A percentile compares a stretch with the other conserved stretches of the same genome.
These are phyloP conservation scores for Exophiala sp. DNA, from an alignment of 2,329 filamentous ascomycete species.

Conservation along the genomic window DNA sequence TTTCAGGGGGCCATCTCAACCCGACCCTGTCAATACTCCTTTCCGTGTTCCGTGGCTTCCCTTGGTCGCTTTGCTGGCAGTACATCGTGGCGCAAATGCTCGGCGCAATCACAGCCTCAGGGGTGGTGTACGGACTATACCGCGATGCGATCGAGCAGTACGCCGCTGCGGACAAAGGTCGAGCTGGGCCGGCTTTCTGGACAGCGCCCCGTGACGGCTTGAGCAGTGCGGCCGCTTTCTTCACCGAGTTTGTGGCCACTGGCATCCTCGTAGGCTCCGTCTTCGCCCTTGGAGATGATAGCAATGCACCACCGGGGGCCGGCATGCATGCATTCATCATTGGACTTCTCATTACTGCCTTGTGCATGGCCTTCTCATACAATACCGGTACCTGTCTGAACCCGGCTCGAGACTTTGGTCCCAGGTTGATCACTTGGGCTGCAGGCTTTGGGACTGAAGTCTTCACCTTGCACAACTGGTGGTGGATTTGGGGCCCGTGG, in stretches of 20 bases:
- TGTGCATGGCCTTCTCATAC: slow-evolving; percentile 34
- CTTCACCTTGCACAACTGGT: slow-evolving; percentile 30
- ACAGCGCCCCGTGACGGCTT: slow-evolving; percentile 30
- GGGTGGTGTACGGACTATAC: slow-evolving; percentile 36
- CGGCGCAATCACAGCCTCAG: slow-evolving; percentile 34
- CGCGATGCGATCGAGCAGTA: slow-evolving; percentile 33
- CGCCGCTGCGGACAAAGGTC: slow-evolving; percentile 16
- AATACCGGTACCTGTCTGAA: slow-evolving; percentile 38
- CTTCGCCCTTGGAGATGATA: slow-evolving; percentile 39
- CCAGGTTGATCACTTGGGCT: slow-evolving; percentile 32
- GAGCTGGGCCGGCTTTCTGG: slow-evolving; percentile 31
- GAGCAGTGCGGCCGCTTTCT: slow-evolving; percentile 33
- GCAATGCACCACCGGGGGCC: slow-evolving; percentile 42
- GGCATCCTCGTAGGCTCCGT: slow-evolving; percentile 33
- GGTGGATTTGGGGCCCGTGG: slow-evolving; percentile 38
- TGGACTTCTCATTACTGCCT: slow-evolving; percentile 38
- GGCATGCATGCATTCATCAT: slow-evolving; percentile 42
- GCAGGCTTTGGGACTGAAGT: slow-evolving; percentile 32
- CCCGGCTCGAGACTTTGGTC: slow-evolving; percentile 35
- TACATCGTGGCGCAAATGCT: slow-evolving; percentile 36
- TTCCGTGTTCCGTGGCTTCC: slow-evolving; percentile 35
- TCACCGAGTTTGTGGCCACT: slow-evolving; percentile 36
- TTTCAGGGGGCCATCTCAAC: slow-evolving; percentile 47
- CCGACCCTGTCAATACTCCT: slow-evolving; percentile 41
- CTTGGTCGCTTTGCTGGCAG: slow-evolving; percentile 26